Conservation (phyloP, 1,284 basidiomycete genomes). For the Naganishia sp. region DNA sequence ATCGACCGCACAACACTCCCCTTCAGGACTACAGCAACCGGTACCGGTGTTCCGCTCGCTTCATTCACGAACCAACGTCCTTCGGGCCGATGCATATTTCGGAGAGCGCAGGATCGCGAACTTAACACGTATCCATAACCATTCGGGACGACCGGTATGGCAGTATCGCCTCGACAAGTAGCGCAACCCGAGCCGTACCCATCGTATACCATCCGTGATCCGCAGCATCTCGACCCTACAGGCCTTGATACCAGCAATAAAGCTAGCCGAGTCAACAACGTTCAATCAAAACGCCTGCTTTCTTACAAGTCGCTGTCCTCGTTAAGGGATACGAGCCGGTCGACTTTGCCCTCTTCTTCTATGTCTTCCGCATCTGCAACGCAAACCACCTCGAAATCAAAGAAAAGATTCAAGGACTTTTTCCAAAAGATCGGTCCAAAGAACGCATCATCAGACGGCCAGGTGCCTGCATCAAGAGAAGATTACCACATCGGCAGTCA, state of each 20-base stretch:
- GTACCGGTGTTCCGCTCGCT: background rate
- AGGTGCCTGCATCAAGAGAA: background rate
- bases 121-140: background rate
- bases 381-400: constrained; percentile 17
- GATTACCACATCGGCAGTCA: background rate
- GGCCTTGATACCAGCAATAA: background rate
- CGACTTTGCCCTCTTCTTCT: constrained; percentile 11
- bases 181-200: background rate
- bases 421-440: constrained; percentile 24
- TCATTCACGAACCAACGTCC: background rate
- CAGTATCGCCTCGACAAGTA: constrained; percentile 16
- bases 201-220: constrained; percentile 14
- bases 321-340: background rate
- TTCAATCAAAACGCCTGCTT: constrained; percentile 10
- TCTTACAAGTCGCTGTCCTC: constrained; percentile 18
- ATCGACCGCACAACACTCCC: too few species aligned
- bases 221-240: background rate
- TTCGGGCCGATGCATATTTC: constrained; percentile 1
- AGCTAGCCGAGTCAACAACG: background rate
- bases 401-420: constrained; percentile 18
- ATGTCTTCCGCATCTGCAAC: constrained; percentile 14
- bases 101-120: background rate
- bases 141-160: constrained; percentile 8
- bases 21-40: background rate
- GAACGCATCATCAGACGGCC: constrained; percentile 3